phyloP scores from a whole-genome alignment of 2,329 filamentous ascomycete genomes.

The Fusarium newnesense region DNA sequence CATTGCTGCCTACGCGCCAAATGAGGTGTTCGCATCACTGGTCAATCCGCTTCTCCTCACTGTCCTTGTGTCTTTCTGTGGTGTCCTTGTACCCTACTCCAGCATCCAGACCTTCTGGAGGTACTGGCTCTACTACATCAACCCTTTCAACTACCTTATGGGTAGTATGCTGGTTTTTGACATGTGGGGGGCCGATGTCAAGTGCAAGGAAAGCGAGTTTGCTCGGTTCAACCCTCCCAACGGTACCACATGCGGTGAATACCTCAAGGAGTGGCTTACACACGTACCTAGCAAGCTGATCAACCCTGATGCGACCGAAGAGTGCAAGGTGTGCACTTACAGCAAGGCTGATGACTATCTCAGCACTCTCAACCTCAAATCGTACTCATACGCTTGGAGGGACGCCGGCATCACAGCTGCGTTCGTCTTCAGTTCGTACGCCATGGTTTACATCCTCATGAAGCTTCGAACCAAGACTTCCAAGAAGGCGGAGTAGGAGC shows the following conservation, averaged over 20 bases:
- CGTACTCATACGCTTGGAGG: constrained; percentile 74
- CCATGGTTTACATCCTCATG: constrained; percentile 57
- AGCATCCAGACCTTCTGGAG: constrained; percentile 74
- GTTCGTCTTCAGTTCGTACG: constrained; percentile 66
- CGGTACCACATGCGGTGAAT: constrained; percentile 66
- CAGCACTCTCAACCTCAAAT: constrained; percentile 65
- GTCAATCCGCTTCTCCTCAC: constrained; percentile 67
- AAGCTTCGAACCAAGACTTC: constrained; percentile 60
- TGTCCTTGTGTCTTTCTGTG: constrained; percentile 76
- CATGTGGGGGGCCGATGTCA: constrained; percentile 58
- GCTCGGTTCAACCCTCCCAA: constrained; percentile 62
- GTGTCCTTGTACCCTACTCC: constrained; percentile 75
- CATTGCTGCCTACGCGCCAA: constrained; percentile 71
- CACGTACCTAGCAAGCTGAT: constrained; percentile 60
- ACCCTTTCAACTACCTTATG: constrained; percentile 72
- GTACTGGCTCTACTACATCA: constrained; percentile 71
- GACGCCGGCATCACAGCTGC: constrained; percentile 69
- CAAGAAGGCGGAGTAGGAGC: constrained; percentile 54
- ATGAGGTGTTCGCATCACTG: constrained; percentile 67
- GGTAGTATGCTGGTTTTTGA: constrained; percentile 64
- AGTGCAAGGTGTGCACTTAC: constrained; percentile 72
- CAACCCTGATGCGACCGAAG: constrained; percentile 66
- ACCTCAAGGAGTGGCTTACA: constrained; percentile 62
- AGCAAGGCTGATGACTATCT: constrained; percentile 68
- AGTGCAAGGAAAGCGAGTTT: constrained; percentile 60